These are phyloP conservation scores for Candida stauntonica DNA, from an alignment of 805 yeast species.

Conservation along the genomic window DNA sequence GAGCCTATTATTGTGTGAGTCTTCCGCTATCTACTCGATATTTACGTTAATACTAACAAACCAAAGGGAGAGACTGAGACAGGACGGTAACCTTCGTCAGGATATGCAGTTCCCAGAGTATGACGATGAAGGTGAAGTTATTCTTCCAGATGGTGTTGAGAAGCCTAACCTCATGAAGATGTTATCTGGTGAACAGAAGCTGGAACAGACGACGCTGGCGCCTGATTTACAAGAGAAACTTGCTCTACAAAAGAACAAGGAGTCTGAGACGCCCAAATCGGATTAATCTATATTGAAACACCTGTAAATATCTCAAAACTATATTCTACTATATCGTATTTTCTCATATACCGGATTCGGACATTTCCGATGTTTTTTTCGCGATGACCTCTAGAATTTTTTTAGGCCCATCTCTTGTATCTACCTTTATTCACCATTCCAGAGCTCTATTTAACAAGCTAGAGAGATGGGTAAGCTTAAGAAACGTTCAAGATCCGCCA, in stretches of 20 bases:
- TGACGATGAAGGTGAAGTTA: constrained; percentile 39
- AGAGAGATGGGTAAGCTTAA: constrained; percentile 81
- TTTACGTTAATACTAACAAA: constrained; percentile 7
- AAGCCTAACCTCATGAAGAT: constrained; percentile 11
- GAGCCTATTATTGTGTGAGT: constrained; percentile 68
- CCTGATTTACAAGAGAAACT: constrained; percentile 9
- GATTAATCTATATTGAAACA: too few relatives aligned
- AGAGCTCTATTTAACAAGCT: too few relatives aligned
- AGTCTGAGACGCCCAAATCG: too few relatives aligned
- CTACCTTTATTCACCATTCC: too few relatives aligned
- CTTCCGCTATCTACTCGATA: neutral
- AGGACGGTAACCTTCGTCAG: constrained; percentile 59
- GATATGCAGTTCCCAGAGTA: constrained; percentile 56
- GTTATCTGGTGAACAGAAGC: constrained; percentile 10
- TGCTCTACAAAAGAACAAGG: too few relatives aligned
- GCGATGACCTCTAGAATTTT: neutral
- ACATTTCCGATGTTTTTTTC: neutral
- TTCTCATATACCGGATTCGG: neutral
- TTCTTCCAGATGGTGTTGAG: constrained; percentile 23
- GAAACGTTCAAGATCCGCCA: constrained; percentile 54
- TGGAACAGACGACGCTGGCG: constrained; percentile 12
- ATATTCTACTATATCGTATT: too few relatives aligned
- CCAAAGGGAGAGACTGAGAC: constrained; percentile 52
- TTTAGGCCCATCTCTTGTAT: neutral
- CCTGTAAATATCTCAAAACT: too few relatives aligned